Percentiles rank a stretch among this genome's conserved stretches.
Evolutionary conservation across 2,329 filamentous ascomycete species (phyloP).

Genomic region (Hymenoscyphus linearis): DNA sequence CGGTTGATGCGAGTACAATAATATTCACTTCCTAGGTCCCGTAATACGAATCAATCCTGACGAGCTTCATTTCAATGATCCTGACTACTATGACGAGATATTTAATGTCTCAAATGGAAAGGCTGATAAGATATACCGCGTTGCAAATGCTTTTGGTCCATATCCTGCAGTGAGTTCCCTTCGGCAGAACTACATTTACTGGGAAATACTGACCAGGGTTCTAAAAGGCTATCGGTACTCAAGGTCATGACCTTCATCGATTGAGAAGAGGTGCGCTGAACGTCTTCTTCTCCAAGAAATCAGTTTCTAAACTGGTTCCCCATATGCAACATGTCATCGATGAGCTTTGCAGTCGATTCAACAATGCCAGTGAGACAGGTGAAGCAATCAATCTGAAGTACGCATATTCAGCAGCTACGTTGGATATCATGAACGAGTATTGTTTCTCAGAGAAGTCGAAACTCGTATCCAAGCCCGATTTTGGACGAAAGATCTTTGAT

Average conservation of each 20-base stretch:
- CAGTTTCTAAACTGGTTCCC: not conserved
- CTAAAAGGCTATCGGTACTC: not conserved
- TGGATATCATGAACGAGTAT: conserved; percentile 9
- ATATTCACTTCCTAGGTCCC: conserved; percentile 31
- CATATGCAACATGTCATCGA: conserved; percentile 2
- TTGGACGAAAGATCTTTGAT: not conserved
- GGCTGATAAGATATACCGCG: too few relatives aligned
- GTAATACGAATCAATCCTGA: conserved; percentile 33
- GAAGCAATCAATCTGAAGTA: not conserved
- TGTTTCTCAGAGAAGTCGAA: conserved; percentile 1
- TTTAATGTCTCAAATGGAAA: too few relatives aligned
- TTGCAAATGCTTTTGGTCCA: too few relatives aligned
- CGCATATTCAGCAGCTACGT: conserved; percentile 4
- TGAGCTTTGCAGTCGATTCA: not conserved
- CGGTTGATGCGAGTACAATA: not conserved
- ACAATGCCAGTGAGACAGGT: not conserved
- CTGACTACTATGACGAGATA: too few relatives aligned
- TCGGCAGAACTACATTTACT: not conserved
- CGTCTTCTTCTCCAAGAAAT: conserved; percentile 3
- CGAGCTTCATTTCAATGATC: too few relatives aligned
- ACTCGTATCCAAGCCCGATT: not conserved
- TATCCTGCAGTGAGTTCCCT: not conserved
- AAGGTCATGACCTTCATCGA: not conserved
- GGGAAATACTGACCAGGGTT: too few relatives aligned
- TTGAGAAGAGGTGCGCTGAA: not conserved